A percentile compares a stretch with the other conserved stretches of the same genome.
These are phyloP conservation scores for Mycena pura DNA, from an alignment of 768 basidiomycete species.

Conservation along the genomic window DNA sequence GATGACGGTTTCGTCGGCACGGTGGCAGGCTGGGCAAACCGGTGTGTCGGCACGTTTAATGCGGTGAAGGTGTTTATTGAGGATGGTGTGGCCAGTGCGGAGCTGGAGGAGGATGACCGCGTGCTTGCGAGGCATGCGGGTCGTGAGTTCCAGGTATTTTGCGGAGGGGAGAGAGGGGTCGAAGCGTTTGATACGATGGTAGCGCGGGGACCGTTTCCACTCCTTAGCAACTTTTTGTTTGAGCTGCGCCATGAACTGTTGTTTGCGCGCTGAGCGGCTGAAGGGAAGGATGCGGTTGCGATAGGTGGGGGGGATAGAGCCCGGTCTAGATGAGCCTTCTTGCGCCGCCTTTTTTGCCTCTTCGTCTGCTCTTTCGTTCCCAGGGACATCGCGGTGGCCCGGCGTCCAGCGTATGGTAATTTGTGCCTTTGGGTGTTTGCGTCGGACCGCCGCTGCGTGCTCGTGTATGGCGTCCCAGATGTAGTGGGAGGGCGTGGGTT, in stretches of 20 bases:
- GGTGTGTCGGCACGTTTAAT: constrained; percentile 26
- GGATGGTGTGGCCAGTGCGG: constrained; percentile 23
- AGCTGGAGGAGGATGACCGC: constrained; percentile 27
- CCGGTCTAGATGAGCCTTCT: not conserved
- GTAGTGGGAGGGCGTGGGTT: not conserved
- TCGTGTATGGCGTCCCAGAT: constrained; percentile 7
- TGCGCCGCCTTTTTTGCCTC: constrained; percentile 26
- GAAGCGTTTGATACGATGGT: not conserved
- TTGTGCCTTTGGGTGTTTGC: not conserved
- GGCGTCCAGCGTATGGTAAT: constrained; percentile 27
- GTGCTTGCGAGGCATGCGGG: not conserved
- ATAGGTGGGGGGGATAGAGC: not conserved
- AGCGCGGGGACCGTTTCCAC: not conserved
- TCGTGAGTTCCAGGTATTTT: not conserved
- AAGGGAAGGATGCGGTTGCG: not conserved
- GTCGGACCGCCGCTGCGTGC: not conserved
- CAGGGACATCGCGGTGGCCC: constrained; percentile 24
- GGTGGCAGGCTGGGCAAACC: constrained; percentile 21
- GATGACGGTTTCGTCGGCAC: constrained; percentile 13
- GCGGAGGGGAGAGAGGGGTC: not conserved
- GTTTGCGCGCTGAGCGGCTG: not conserved
- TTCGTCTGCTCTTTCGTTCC: constrained; percentile 30
- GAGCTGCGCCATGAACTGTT: not conserved
- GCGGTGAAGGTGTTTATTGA: constrained; percentile 29
- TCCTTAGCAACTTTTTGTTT: not conserved